Base-by-base conservation (phyloP, 1,139 yeast genomes). In the Lodderomyces jiufengensis region DNA sequence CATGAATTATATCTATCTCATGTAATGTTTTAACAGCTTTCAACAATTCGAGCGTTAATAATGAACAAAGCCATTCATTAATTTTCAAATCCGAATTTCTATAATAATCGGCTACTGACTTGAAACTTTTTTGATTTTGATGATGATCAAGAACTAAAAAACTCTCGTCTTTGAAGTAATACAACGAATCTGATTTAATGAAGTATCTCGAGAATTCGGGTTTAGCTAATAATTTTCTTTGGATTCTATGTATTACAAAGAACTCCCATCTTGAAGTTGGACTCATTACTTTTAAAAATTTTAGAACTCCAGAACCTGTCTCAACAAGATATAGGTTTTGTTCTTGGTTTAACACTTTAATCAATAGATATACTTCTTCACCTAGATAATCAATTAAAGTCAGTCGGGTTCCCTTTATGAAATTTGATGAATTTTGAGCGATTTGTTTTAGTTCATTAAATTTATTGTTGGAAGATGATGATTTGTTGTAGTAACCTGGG, bases 231-330 rank as follows among this genome's bases (percentile, higher is more conserved):
- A 69, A 48, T 36, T 75, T 51, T 15, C 59, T 49, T 34, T 74
- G 77, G 8, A 84, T 61, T 48, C 78, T 80, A 24, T 62, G 70
- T 37, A 85, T 61, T 20, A 87, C 78, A 51, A 84, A 87, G 49
- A 75, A 85, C 55, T 88, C 97, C 96, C 96, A 88, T 9, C 77
- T 68, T 27, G 78, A 75, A 0, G 87, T 63, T 0, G 92, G 88
- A 15, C 72, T 66, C 50, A 84, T 90, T 9, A 84, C 75, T 51
- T 88, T 88, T 40, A 88, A 60, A 0, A 96, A 95, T 36, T 70
- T 71, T 24, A 76, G 52, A 4, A 61, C 52, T 0, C 87, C 88
- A 12, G 66, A 57, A 37, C 76, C 78, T 9, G 79, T 70, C 54
- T 84, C 94, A 0, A 85, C 82, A 18, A 87, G 62, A 52, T 80